phyloP scores from a whole-genome alignment of 208 protist genomes.

The Crithidia thermophila region DNA sequence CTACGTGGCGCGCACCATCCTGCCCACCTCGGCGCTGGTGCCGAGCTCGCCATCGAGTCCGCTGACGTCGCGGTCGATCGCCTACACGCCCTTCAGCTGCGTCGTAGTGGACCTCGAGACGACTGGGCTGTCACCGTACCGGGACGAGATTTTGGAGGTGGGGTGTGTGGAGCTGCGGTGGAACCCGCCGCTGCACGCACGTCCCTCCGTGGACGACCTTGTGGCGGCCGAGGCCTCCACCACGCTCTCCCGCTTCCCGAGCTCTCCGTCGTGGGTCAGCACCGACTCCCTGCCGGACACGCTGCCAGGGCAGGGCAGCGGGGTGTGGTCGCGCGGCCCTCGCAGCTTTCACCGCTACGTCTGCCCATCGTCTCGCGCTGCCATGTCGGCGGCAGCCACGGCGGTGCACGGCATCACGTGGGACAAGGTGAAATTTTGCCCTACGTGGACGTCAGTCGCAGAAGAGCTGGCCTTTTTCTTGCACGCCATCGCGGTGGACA shows the following conservation, averaged over 20 bases:
- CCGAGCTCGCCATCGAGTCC: too few species aligned
- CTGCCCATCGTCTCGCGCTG: constrained; percentile 23
- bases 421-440: constrained; percentile 31
- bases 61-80: neutral
- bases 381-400: constrained; percentile 17
- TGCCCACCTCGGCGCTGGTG: neutral
- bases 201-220: neutral
- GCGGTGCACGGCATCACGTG: constrained; percentile 44
- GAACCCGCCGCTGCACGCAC: constrained; percentile 19
- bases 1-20: neutral
- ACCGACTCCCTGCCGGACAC: too few species aligned
- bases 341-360: constrained; percentile 56
- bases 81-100: constrained; percentile 29
- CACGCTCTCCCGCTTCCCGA: too few species aligned
- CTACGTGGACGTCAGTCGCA: constrained; percentile 32
- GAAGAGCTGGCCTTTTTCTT: constrained; percentile 40
- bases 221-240: too few species aligned
- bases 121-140: constrained; percentile 51
- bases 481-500: neutral
- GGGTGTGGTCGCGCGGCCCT: constrained; percentile 40
- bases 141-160: constrained; percentile 60
- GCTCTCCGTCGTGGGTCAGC: too few species aligned
- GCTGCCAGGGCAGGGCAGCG: too few species aligned
- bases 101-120: constrained; percentile 71
- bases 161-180: constrained; percentile 64